phyloP scores from a whole-genome alignment of 306 rosid species.

The Arachis hypogaea region DNA sequence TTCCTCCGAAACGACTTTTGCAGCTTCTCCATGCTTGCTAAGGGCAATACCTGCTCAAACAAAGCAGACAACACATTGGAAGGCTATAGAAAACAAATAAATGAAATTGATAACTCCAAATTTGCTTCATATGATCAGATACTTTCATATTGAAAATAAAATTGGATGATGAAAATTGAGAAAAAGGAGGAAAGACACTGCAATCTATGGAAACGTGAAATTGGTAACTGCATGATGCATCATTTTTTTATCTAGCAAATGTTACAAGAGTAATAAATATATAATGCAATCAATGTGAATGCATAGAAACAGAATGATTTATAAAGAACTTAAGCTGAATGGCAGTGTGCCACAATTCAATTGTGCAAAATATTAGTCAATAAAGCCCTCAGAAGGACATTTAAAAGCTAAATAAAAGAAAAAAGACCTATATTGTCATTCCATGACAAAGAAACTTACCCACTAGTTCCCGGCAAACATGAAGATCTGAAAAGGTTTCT shows the following conservation, averaged over 20 bases:
- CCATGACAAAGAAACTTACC: constrained; percentile 56
- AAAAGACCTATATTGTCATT: constrained; percentile 22
- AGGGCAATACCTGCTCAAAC: constrained; percentile 67
- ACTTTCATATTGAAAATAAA: constrained; percentile 17
- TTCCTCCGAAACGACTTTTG: constrained; percentile 58
- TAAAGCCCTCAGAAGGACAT: not conserved
- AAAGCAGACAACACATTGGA: constrained; percentile 36
- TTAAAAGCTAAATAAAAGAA: constrained; percentile 8
- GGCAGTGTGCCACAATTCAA: constrained; percentile 20
- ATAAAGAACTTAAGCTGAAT: constrained; percentile 32
- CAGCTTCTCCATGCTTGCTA: constrained; percentile 61
- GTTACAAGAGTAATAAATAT: constrained; percentile 16
- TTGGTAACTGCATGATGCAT: not conserved
- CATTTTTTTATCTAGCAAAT: constrained; percentile 6
- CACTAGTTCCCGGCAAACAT: constrained; percentile 76
- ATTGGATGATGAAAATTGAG: constrained; percentile 8
- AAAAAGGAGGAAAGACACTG: not conserved
- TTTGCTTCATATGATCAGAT: not conserved
- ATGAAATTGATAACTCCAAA: constrained; percentile 5
- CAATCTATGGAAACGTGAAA: constrained; percentile 8
- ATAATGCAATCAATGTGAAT: constrained; percentile 18
- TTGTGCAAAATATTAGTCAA: not conserved
- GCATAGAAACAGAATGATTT: constrained; percentile 8
- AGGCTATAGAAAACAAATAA: constrained; percentile 27
- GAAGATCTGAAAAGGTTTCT: constrained; percentile 77